Conservation (phyloP, 164 flowering plant genomes). For the Hamamelis virginiana region DNA sequence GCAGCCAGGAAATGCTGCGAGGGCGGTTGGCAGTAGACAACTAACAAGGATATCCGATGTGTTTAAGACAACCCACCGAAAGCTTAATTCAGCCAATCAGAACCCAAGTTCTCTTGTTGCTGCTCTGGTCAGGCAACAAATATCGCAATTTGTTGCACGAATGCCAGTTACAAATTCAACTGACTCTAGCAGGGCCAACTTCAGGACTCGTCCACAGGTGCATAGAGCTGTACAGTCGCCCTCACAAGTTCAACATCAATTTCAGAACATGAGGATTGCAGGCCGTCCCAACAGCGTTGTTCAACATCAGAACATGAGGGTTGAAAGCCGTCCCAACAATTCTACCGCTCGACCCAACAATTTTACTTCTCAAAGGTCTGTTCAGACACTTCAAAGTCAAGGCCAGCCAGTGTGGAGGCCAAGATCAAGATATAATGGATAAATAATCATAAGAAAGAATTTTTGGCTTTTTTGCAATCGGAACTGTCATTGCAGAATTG, state of each 20-base stretch:
- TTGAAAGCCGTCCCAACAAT: slow-evolving; percentile 15
- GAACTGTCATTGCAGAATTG: no score
- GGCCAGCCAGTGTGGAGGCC: slow-evolving; percentile 38
- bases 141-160: slow-evolving; percentile 7
- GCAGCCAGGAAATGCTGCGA: slow-evolving; percentile 69
- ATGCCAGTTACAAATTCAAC: slow-evolving; percentile 9
- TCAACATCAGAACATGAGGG: slow-evolving; percentile 11
- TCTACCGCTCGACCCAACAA: no score
- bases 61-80: slow-evolving; percentile 30
- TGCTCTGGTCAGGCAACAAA: slow-evolving; percentile 41
- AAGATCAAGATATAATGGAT: slow-evolving; percentile 22
- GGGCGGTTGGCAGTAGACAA: slow-evolving; percentile 53
- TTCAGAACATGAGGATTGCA: slow-evolving; percentile 10
- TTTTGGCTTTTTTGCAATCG: no score
- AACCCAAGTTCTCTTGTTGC: slow-evolving; percentile 29
- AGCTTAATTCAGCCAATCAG: slow-evolving; percentile 27
- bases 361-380: slow-evolving; percentile 1
- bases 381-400: slow-evolving; percentile 8
- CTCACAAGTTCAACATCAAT: slow-evolving; percentile 12
- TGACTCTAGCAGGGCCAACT: not conserved
- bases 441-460: not conserved
- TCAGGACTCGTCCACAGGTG: not conserved
- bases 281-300: slow-evolving; percentile 19
- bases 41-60: slow-evolving; percentile 49
- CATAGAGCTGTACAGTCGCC: slow-evolving; percentile 1